These are phyloP conservation scores for Rhizopogon sp. DNA, from an alignment of 768 basidiomycete genomes.

Conservation along the genomic window DNA sequence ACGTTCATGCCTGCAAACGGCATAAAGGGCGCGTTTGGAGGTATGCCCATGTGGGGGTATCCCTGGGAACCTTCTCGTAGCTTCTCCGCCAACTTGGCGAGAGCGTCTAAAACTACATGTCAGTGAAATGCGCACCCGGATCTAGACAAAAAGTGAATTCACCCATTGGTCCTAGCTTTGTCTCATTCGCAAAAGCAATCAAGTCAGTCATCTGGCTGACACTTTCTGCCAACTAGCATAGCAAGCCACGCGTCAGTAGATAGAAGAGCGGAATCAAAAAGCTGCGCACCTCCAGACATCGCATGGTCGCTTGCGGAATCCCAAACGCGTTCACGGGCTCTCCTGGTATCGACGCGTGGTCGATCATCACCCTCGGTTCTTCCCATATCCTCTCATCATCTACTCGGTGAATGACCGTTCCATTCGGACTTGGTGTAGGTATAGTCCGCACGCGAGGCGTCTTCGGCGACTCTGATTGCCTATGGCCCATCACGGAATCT, in stretches of 20 bases:
- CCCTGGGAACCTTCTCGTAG: constrained; percentile 27
- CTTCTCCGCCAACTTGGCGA: constrained; percentile 33
- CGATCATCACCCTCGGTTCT: constrained; percentile 57
- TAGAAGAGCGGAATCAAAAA: not conserved
- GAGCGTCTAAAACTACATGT: constrained; percentile 35
- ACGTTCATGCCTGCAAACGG: constrained; percentile 13
- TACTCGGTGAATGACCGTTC: constrained; percentile 18
- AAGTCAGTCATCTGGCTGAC: constrained; percentile 78
- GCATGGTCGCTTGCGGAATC: constrained; percentile 85
- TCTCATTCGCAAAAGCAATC: constrained; percentile 57
- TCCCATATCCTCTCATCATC: constrained; percentile 64
- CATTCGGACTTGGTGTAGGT: constrained; percentile 30
- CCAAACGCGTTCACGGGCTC: constrained; percentile 88
- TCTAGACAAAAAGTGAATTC: constrained; percentile 26
- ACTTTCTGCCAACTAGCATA: constrained; percentile 67
- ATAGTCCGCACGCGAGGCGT: constrained; percentile 29
- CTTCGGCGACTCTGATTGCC: constrained; percentile 38
- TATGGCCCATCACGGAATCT: constrained; percentile 52
- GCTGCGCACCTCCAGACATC: constrained; percentile 68
- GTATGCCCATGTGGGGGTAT: constrained; percentile 13
- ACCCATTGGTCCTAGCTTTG: constrained; percentile 62
- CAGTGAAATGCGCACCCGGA: constrained; percentile 13
- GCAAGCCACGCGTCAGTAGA: constrained; percentile 4
- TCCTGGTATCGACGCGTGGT: constrained; percentile 62
- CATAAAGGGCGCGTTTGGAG: not conserved